These are phyloP conservation scores for Aspergillus sp. DNA, from an alignment of 2,329 filamentous ascomycete genomes.

Conservation along the genomic window DNA sequence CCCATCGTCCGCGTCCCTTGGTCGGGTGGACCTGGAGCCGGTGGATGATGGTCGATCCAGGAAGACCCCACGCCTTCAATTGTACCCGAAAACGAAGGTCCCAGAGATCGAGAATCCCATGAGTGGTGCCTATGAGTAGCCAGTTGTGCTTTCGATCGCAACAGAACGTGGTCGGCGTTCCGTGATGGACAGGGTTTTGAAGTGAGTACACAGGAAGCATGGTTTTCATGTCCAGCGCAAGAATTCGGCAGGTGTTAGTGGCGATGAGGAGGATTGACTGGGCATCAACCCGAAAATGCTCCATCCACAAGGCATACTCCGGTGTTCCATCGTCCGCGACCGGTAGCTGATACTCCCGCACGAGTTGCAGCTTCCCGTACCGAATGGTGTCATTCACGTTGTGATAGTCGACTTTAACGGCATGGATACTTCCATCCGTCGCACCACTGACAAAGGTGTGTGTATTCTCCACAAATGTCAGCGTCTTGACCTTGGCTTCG, in stretches of 20 bases:
- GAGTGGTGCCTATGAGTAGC: slow-evolving; percentile 86
- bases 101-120: slow-evolving; percentile 92
- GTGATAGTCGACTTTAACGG: slow-evolving; percentile 75
- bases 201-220: slow-evolving; percentile 81
- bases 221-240: slow-evolving; percentile 81
- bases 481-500: slow-evolving; percentile 70
- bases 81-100: slow-evolving; percentile 91
- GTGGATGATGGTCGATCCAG: slow-evolving; percentile 76
- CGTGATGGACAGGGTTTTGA: slow-evolving; percentile 86
- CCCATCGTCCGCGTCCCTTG: slow-evolving; percentile 75
- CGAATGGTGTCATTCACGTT: slow-evolving; percentile 60
- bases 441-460: slow-evolving; percentile 91
- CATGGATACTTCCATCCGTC: slow-evolving; percentile 84
- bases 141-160: slow-evolving; percentile 84
- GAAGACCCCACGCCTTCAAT: slow-evolving; percentile 83
- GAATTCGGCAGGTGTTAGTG: slow-evolving; percentile 78
- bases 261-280: slow-evolving; percentile 81
- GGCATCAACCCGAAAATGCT: slow-evolving; percentile 82
- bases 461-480: slow-evolving; percentile 91
- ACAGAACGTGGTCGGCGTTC: slow-evolving; percentile 86
- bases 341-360: slow-evolving; percentile 76
- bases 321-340: slow-evolving; percentile 39
- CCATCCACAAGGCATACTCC: slow-evolving; percentile 84
- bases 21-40: slow-evolving; percentile 75
- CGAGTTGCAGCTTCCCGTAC: slow-evolving; percentile 73